Conservation (phyloP, 306 rosid genomes). For the Trichosanthes truncata region DNA sequence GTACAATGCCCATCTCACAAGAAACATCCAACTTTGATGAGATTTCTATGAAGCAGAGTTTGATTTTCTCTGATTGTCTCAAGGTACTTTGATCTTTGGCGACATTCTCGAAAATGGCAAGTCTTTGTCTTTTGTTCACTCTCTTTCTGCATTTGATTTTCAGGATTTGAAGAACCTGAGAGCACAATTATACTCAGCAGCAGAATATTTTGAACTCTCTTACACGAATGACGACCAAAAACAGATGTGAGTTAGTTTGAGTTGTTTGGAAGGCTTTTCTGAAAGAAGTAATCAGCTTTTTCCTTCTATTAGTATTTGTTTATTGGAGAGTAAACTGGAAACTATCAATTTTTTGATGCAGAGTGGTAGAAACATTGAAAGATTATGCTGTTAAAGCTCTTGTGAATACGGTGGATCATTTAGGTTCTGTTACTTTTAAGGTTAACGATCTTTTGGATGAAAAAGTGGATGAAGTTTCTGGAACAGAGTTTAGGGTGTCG, state of each 20-base stretch:
- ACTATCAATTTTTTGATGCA: constrained; percentile 15
- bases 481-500: constrained; percentile 73
- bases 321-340: not conserved
- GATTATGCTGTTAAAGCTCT: constrained; percentile 95
- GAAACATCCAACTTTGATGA: constrained; percentile 81
- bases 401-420: constrained; percentile 96
- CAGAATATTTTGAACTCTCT: constrained; percentile 92
- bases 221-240: constrained; percentile 92
- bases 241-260: constrained; percentile 56
- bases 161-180: constrained; percentile 96
- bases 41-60: constrained; percentile 89
- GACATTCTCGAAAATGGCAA: not conserved
- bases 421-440: constrained; percentile 92
- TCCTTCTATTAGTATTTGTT: not conserved
- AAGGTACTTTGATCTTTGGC: constrained; percentile 35
- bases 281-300: not conserved
- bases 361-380: constrained; percentile 89
- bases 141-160: constrained; percentile 16
- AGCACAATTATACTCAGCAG: constrained; percentile 88
- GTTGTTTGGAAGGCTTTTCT: not conserved
- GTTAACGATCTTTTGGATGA: constrained; percentile 90
- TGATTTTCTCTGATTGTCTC: constrained; percentile 89
- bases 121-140: not conserved
- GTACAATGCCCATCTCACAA: constrained; percentile 32
- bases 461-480: constrained; percentile 87